Base-by-base conservation (phyloP, 495 filamentous ascomycete genomes). In the Pseudomonodictys pantanalensis region DNA sequence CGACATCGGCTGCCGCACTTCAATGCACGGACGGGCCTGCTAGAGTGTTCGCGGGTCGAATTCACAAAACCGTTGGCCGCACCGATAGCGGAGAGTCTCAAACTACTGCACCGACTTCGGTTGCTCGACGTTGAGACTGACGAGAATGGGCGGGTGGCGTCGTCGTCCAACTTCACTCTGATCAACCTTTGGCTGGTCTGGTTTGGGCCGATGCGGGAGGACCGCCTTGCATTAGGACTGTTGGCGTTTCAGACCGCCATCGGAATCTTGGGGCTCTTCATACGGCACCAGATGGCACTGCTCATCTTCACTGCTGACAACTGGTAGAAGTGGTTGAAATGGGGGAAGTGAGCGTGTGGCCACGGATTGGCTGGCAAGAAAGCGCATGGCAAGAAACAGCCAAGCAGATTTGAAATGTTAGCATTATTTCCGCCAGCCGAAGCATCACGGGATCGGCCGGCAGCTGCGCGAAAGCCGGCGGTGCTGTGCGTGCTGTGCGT, bases 161-260 rank as follows among this genome's bases (percentile, higher is more conserved):
- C 95, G 70, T 92, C 83, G 11, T 87, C 81, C n/a, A 98, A 98
- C 65, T 77, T 98, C 50, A 98, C 93, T 0, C 80, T 97, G 17
- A 71, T 98, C 55, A 98, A 98, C 68, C 79, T 98, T 41, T 98
- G 92, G 93, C 74, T 98, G 46, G 89, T 97, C 24, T 96, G 90
- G 90, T 85, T 90, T 73, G 93, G 93, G 0, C 93, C 95, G 0
- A 84, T 92, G 84, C 81, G 85, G 51, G 93, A 98, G 69, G 88
- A 96, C 71, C 78, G 82, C 33, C 77, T 97, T 15, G 89, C 90
- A 10, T 75, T 83, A 62, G 89, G 88, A 67, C 79, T 98, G 53
- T 77, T 91, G 41, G 75, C 65, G 24, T 78, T 96, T 73, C 93
- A 98, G 78, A 73, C 76, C 17, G 68, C 80, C 1, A 80, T 85